Base-by-base conservation (phyloP, 306 rosid species). In the Spatholobus suberectus region DNA sequence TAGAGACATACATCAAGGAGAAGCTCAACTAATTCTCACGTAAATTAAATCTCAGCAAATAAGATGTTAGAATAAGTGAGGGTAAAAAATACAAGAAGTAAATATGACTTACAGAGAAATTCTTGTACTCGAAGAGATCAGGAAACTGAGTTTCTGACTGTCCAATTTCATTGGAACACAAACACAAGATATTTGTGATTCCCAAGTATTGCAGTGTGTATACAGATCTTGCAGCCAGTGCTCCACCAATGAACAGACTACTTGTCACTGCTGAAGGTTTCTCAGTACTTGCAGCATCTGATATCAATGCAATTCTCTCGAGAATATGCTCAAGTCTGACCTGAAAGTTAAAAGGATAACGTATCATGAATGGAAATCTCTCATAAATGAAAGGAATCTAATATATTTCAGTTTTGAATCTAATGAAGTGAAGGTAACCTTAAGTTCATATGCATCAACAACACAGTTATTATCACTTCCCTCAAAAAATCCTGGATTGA, bases 311-410 rank as follows among this genome's bases (percentile, higher is more conserved):
- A 86, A 96, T 91, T 85, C 99, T 91, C 87, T 94, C 99, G 34
- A 96, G 97, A 76, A 94, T 94, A 86, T 96, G 99, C 87, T 94
- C 99, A 73, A 96, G 93, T 85, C 99, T 90, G 77, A 94, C 93
- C 99, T 96, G 94, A 65, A 86, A 71, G 70, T 87, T 80, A 70
- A 57, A 62, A 49, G 63, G 58, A 77, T 32, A 26, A 61, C 44
- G 29, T 76, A 55, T 62, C 81, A 49, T 32, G 21, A 37, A 72
- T 70, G 29, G 26, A 61, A 32, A 87, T 41, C 21, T 46, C 70
- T 77, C 71, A 52, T 46, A 63, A 51, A 59, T 38, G 38, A 77
- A 62, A 65, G 34, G 49, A 72, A 71, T 8, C 9, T 49, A 35
- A 11, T 12, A 35, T 51, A 61, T 61, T 76, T 78, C 14, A 24